phyloP scores from a whole-genome alignment of 2,329 filamentous ascomycete species.

The Colletotrichum simmondsii region DNA sequence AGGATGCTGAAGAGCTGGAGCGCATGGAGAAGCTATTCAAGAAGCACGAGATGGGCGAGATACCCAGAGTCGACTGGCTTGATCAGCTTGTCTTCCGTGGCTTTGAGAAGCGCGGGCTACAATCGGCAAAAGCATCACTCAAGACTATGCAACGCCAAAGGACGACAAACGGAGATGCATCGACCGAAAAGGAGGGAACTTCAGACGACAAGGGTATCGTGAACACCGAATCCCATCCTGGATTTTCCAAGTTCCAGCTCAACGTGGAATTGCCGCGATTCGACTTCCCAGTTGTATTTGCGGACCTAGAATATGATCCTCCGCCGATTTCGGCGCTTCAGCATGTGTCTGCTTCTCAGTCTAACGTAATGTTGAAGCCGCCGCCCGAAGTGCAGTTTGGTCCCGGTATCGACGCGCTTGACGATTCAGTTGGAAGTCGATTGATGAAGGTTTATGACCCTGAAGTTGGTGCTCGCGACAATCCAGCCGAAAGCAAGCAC shows the following conservation, averaged over 20 bases:
- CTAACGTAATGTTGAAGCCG: constrained; percentile 79
- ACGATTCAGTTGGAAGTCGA: constrained; percentile 65
- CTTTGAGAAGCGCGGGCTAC: constrained; percentile 80
- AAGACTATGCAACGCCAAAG: constrained; percentile 65
- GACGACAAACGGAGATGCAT: constrained; percentile 51
- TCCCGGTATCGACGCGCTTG: constrained; percentile 83
- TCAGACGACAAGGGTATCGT: constrained; percentile 40
- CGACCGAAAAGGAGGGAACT: constrained; percentile 42
- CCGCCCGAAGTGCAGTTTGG: constrained; percentile 91
- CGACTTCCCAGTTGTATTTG: constrained; percentile 95
- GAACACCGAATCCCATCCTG: constrained; percentile 58
- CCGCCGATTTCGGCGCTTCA: constrained; percentile 83
- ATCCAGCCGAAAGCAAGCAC: constrained; percentile 96
- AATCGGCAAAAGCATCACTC: constrained; percentile 72
- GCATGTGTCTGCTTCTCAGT: constrained; percentile 70
- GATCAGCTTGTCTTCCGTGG: constrained; percentile 93
- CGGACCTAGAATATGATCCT: constrained; percentile 90
- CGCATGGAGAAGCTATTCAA: constrained; percentile 91
- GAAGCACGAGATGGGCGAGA: constrained; percentile 98
- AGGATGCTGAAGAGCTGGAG: constrained; percentile 85
- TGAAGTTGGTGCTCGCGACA: constrained; percentile 88
- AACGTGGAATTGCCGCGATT: constrained; percentile 94
- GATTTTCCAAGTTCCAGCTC: constrained; percentile 76
- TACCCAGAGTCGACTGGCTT: constrained; percentile 92
- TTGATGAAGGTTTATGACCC: constrained; percentile 92